These are phyloP conservation scores for Fonsecaea pedrosoi DNA, from an alignment of 2,329 filamentous ascomycete species.

Conservation along the genomic window DNA sequence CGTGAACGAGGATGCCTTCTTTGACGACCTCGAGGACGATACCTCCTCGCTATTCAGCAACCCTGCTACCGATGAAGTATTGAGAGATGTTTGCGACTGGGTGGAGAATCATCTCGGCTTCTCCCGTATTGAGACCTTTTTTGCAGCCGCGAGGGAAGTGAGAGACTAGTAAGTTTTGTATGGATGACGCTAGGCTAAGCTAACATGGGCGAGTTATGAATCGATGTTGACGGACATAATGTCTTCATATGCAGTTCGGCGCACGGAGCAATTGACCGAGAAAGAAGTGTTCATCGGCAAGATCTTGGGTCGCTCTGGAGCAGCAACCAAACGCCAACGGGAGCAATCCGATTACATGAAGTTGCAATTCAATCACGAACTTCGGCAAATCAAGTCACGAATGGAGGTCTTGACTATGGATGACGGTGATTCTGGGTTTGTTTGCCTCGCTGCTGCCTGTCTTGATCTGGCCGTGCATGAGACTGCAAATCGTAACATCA, in stretches of 20 bases:
- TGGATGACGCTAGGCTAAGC: conserved; percentile 28
- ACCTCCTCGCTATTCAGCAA: conserved; percentile 27
- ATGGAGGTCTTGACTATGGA: conserved; percentile 14
- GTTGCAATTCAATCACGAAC: conserved; percentile 52
- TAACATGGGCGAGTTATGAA: conserved; percentile 56
- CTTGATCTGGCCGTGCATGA: conserved; percentile 18
- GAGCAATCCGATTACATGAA: conserved; percentile 53
- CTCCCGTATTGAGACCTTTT: conserved; percentile 27
- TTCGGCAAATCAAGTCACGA: conserved; percentile 33
- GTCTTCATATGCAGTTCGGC: conserved; percentile 52
- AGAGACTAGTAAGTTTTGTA: conserved; percentile 26
- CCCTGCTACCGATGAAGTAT: conserved; percentile 43
- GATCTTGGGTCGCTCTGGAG: conserved; percentile 60
- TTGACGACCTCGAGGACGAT: conserved; percentile 57
- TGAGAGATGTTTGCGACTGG: conserved; percentile 41
- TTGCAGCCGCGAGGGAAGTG: conserved; percentile 38
- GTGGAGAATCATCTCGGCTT: conserved; percentile 33
- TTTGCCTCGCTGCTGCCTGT: conserved; percentile 23
- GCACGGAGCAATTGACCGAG: conserved; percentile 54
- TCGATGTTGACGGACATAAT: conserved; percentile 58
- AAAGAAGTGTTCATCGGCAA: conserved; percentile 64
- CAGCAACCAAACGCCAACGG: conserved; percentile 48
- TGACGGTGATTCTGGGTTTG: conserved; percentile 18
- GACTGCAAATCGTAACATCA: conserved; percentile 1
- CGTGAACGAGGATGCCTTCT: conserved; percentile 77